These are phyloP conservation scores for Puccinia sorghi DNA, from an alignment of 1,284 basidiomycete species.

Conservation along the genomic window DNA sequence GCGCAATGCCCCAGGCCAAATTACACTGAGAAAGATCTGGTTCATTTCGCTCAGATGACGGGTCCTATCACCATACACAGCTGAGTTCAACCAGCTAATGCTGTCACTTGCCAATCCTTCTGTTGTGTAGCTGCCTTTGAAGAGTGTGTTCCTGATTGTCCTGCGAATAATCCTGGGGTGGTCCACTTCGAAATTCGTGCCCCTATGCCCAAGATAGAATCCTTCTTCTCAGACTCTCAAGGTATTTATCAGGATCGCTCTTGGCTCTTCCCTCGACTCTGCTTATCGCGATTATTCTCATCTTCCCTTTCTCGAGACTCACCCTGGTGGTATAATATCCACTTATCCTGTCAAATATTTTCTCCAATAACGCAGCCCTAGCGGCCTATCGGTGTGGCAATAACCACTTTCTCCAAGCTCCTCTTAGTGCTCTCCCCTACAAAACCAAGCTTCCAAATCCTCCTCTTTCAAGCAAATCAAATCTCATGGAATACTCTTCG, in stretches of 20 bases:
- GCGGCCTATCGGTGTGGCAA: conserved; percentile 6
- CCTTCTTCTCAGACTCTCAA: background rate
- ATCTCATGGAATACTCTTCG: background rate
- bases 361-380: conserved; percentile 9
- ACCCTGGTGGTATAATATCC: conserved; percentile 20
- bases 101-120: background rate
- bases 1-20: no score
- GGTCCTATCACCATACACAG: no score
- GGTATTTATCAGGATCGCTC: background rate
- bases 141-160: background rate
- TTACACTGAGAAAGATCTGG: no score
- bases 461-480: background rate
- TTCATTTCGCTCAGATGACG: no score
- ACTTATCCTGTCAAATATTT: conserved; percentile 18
- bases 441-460: background rate
- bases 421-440: background rate
- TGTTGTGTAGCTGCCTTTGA: background rate
- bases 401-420: background rate
- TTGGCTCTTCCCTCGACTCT: background rate
- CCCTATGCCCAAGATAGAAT: background rate
- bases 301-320: conserved; percentile 1
- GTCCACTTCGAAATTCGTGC: background rate
- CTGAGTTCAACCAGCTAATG: background rate
- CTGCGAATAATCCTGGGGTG: background rate
- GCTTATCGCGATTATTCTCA: background rate